These are phyloP conservation scores for Erythrophleum ivorense DNA, from an alignment of 331 rosid genomes.

Conservation along the genomic window DNA sequence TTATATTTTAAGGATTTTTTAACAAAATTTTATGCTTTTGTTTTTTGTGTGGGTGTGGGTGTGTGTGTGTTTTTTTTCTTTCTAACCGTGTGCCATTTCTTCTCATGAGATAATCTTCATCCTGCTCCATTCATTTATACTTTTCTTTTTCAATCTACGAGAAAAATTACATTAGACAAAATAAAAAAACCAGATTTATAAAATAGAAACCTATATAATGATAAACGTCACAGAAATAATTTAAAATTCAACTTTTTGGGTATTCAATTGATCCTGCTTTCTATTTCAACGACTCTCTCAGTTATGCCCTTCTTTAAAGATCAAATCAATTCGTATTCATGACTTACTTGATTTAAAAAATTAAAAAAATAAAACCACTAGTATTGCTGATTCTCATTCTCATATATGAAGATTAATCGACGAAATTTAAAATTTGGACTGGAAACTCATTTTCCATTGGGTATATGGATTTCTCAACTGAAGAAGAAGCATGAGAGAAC, in stretches of 20 bases:
- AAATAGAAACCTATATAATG: background rate
- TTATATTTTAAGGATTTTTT: no score
- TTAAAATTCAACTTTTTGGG: conserved; percentile 7
- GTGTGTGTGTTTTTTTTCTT: no score
- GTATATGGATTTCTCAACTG: background rate
- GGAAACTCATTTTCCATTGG: background rate
- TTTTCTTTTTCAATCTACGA: background rate
- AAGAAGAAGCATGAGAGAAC: no score
- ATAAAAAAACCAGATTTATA: background rate
- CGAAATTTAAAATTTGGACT: no score
- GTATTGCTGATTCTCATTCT: no score
- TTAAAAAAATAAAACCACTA: no score
- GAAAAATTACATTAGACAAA: background rate
- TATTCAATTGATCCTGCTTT: no score
- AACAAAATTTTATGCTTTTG: no score
- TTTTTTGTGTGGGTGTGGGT: no score
- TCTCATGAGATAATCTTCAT: no score
- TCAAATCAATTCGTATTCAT: background rate
- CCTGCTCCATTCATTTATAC: background rate
- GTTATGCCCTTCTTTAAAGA: background rate
- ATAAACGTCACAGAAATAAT: background rate
- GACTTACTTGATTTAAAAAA: background rate
- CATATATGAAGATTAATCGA: no score
- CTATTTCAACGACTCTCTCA: background rate
- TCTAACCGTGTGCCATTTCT: no score